Conservation (phyloP, 2,329 filamentous ascomycete genomes). For the Talaromyces sp. region DNA sequence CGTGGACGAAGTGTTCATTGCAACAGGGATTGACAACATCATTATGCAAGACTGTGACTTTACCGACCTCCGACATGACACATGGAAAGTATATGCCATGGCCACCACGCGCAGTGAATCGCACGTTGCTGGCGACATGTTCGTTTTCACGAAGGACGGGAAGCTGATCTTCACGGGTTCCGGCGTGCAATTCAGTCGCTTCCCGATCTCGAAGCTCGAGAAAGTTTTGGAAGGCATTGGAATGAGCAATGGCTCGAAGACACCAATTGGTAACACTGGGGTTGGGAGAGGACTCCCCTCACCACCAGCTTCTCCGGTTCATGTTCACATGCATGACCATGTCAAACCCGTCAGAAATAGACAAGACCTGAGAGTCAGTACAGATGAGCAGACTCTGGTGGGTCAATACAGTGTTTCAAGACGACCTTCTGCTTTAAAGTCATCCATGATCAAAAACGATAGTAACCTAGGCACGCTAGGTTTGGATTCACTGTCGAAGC, state of each 20-base stretch:
- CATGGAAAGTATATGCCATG: slow-evolving; percentile 11
- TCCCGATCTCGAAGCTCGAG: slow-evolving; percentile 10
- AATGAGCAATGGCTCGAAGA: neutral
- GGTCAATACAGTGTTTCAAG: neutral
- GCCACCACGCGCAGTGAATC: neutral
- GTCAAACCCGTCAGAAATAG: neutral
- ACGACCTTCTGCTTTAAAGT: neutral
- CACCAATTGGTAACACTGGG: neutral
- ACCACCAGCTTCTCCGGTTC: neutral
- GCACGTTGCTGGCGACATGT: slow-evolving; percentile 12
- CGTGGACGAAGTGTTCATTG: slow-evolving; percentile 9
- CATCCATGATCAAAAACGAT: slow-evolving; percentile 8
- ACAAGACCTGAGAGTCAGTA: neutral
- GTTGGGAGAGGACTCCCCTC: neutral
- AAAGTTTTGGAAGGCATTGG: slow-evolving; percentile 6
- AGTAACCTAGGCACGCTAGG: neutral
- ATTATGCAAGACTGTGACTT: slow-evolving; percentile 14
- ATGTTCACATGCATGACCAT: neutral
- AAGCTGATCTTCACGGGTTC: slow-evolving; percentile 10
- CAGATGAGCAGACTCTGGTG: slow-evolving; percentile 7
- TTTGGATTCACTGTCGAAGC: slow-evolving; percentile 8
- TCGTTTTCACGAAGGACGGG: slow-evolving; percentile 9
- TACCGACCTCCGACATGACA: neutral
- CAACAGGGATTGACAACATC: slow-evolving; percentile 7
- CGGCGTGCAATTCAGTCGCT: slow-evolving; percentile 3